phyloP scores from a whole-genome alignment of 2,329 filamentous ascomycete species.

The Neonectria faginata region DNA sequence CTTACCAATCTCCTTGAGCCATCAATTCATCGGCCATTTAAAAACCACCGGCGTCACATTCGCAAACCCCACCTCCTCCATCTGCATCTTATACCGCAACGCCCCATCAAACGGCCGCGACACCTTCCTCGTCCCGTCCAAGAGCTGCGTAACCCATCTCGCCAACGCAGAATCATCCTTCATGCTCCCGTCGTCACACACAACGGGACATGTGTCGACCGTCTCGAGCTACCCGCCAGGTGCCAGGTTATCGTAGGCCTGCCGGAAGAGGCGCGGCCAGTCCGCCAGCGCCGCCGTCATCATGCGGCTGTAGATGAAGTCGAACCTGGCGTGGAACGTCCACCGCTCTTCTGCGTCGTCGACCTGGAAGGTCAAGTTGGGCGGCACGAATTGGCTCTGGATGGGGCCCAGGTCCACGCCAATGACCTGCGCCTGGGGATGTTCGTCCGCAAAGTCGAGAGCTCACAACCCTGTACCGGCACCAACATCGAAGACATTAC shows the following conservation, averaged over 20 bases:
- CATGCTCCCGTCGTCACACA: conserved; percentile 26
- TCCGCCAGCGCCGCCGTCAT: conserved; percentile 39
- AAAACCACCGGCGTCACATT: conserved; percentile 59
- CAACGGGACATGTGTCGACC: conserved; percentile 35
- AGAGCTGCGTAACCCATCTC: conserved; percentile 40
- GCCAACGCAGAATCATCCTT: conserved; percentile 33
- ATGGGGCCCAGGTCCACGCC: conserved; percentile 43
- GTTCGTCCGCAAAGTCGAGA: conserved; percentile 43
- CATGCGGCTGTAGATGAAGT: conserved; percentile 45
- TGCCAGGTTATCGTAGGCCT: conserved; percentile 37
- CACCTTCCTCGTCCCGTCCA: conserved; percentile 41
- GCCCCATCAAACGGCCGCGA: conserved; percentile 45
- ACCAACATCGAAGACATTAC: conserved; percentile 44
- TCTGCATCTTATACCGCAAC: conserved; percentile 43
- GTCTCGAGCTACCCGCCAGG: conserved; percentile 44
- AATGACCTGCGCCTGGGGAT: conserved; percentile 33
- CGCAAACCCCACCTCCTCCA: conserved; percentile 63
- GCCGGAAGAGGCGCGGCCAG: conserved; percentile 39
- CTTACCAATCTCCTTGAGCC: conserved; percentile 62
- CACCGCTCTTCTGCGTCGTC: conserved; percentile 45
- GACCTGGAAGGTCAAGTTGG: conserved; percentile 43
- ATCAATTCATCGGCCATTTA: conserved; percentile 61
- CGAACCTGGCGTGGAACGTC: conserved; percentile 40
- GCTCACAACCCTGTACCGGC: conserved; percentile 47
- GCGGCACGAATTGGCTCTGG: conserved; percentile 37